Evolutionary conservation across 2,329 filamentous ascomycete species (phyloP), one percentile per base, ranked within the genome.

Genomic region (Verticillium klebahnii): DNA sequence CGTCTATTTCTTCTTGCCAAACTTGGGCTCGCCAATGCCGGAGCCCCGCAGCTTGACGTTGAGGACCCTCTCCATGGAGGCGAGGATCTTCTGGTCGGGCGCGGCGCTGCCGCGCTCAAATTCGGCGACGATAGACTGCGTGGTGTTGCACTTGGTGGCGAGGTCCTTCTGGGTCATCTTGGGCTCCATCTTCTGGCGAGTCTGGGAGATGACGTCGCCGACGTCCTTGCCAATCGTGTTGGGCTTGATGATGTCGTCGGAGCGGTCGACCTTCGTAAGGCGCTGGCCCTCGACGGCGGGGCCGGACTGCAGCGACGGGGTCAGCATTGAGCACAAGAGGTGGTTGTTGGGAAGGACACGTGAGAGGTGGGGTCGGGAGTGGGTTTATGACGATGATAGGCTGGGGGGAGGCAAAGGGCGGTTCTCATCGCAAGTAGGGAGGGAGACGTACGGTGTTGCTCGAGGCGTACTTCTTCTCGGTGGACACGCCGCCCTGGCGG

Each of bases 221-320:
- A 98, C 92, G 61, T 85, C 83, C 72, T 85, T 83, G 74, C 93
- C 92, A 63, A 97, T 83, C 56, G 92, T 96, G 82, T 96, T 96
- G 73, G 93, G 93, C 82, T 97, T 97, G 79, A 98, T 89, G 80
- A 97, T 97, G 75, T 97, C 95, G 82, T 98, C 93, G 75, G 88
- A 89, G 69, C 94, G 93, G 84, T 98, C 95, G 77, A 99, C 93
- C 83, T 98, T 97, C 69, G 95, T 98, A 67, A 98, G 85, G 74
- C 92, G 93, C 81, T 99, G 95, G 70, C 95, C 95, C 80, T 98
- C 94, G 68, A 82, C 83, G 64, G 79, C 80, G 63, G 78, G 67
- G 72, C 82, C 82, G 71, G 81, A 74, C 79, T 84, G 67, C 60
- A n/a, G 39, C 6, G 12, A 25, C 40, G n/a, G 29, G 9, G 65